Evolutionary conservation across 306 rosid species (phyloP).

Genomic region (Inga leiocalycina): DNA sequence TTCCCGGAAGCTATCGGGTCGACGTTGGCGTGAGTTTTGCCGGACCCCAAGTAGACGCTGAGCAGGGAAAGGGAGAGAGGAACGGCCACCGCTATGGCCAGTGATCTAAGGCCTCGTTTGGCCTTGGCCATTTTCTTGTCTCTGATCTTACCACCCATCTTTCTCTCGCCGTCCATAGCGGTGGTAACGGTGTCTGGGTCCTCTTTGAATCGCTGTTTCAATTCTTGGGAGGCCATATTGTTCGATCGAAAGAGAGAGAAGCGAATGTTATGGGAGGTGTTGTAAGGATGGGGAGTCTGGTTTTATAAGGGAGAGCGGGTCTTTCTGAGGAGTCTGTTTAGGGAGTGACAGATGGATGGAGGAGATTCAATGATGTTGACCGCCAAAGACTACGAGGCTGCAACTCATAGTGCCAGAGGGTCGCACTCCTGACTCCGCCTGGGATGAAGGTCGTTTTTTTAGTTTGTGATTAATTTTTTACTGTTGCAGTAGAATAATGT

Average conservation of each 20-base stretch:
- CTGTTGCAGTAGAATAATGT: not conserved
- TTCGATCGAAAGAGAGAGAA: not conserved
- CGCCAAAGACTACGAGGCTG: constrained; percentile 24
- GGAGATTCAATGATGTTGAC: not conserved
- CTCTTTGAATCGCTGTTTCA: constrained; percentile 51
- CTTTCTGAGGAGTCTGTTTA: not conserved
- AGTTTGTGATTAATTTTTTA: not conserved
- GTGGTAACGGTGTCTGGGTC: not conserved
- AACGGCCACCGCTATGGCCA: constrained; percentile 47
- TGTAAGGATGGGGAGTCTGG: not conserved
- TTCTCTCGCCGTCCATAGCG: not conserved
- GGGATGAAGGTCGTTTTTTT: not conserved
- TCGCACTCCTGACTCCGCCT: not conserved
- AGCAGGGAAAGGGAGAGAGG: constrained; percentile 59
- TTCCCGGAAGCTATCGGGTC: not conserved
- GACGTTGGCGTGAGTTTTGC: not conserved
- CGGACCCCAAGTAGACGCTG: constrained; percentile 38
- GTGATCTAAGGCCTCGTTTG: constrained; percentile 75
- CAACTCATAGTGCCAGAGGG: not conserved
- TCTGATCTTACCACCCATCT: not conserved
- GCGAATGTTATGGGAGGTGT: not conserved
- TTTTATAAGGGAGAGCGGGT: constrained; percentile 35
- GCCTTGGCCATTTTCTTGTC: constrained; percentile 49
- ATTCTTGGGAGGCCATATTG: constrained; percentile 55
- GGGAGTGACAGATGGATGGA: constrained; percentile 50